Base-by-base conservation (phyloP, 1,139 yeast genomes). In the Candida dubliniensis region DNA sequence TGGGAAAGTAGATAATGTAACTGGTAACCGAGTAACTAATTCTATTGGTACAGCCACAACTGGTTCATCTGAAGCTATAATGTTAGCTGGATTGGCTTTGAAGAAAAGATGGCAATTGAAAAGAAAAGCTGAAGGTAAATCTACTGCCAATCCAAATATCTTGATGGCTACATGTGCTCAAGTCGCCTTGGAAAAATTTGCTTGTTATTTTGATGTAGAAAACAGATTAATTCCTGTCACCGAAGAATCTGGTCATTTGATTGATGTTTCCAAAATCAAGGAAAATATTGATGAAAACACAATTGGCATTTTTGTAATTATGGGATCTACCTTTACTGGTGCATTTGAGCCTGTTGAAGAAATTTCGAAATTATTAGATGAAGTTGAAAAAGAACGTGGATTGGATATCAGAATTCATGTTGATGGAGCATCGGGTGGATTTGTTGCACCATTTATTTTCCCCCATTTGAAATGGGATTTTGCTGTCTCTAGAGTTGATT, bases 91-190 rank as follows among this genome's bases (percentile, higher is more conserved):
- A 3, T 74, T 90, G 47, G 96, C 96, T 6, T 76, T 90, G 86
- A 90, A 90, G 74, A 86, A 89, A 58, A 76, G 77, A 50, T 90
- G 97, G 97, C 95, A 87, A 62, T 79, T 73, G 35, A 77, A 71
- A 53, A 80, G 83, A 57, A 74, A 67, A 58, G 81, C 72, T 4
- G 71, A 71, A 26, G 91, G 91, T 8, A 79, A 79, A 53, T 74
- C 84, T 34, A 68, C 65, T 42, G 78, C 69, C 35, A 79, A 78
- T 48, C 97, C 97, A 47, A 90, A 90, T 65, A 87, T 90, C 57
- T 69, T 90, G 51, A 89, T 90, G 96, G 96, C 96, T n/a, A 74
- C 93, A 33, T 88, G 93, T 65, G 95, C 95, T 41, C 97, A 90
- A 66, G 97, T 90, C 40, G 96, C 96, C 0, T 74, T 90, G 58